Evolutionary conservation across 1,284 basidiomycete species (phyloP).

Genomic region (Ganoderma resinaceum): DNA sequence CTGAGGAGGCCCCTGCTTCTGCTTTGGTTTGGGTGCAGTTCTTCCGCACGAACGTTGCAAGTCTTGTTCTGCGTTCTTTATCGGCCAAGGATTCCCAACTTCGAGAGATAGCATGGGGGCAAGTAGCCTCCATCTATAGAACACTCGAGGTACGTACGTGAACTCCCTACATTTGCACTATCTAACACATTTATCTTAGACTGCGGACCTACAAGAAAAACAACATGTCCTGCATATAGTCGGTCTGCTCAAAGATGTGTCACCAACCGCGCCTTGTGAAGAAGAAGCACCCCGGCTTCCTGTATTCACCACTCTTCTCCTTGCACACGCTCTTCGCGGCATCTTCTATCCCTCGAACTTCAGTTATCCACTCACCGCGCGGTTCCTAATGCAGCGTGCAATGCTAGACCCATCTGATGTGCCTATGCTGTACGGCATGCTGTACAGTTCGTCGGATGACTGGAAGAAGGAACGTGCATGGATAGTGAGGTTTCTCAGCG

Average conservation of each 20-base stretch:
- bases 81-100: constrained; percentile 71
- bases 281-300: constrained; percentile 63
- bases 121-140: constrained; percentile 61
- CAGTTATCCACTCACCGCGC: constrained; percentile 80
- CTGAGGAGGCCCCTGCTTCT: constrained; percentile 61
- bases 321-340: constrained; percentile 80
- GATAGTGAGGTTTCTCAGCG: constrained; percentile 87
- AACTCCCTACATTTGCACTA: not conserved
- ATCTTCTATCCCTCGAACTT: constrained; percentile 84
- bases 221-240: constrained; percentile 82
- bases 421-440: constrained; percentile 85
- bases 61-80: constrained; percentile 77
- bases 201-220: constrained; percentile 81
- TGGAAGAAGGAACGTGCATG: constrained; percentile 88
- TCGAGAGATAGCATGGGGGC: constrained; percentile 62
- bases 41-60: constrained; percentile 82
- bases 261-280: constrained; percentile 47
- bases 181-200: constrained; percentile 42
- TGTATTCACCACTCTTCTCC: constrained; percentile 80
- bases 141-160: constrained; percentile 56
- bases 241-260: constrained; percentile 69
- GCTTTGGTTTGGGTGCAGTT: constrained; percentile 86
- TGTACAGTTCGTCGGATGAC: constrained; percentile 79
- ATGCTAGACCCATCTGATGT: constrained; percentile 79
- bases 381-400: constrained; percentile 87